A percentile compares a stretch with the other conserved stretches of the same genome.
Conservation (phyloP, 108 stramenopile species). For the Skeletonema menzelii region DNA sequence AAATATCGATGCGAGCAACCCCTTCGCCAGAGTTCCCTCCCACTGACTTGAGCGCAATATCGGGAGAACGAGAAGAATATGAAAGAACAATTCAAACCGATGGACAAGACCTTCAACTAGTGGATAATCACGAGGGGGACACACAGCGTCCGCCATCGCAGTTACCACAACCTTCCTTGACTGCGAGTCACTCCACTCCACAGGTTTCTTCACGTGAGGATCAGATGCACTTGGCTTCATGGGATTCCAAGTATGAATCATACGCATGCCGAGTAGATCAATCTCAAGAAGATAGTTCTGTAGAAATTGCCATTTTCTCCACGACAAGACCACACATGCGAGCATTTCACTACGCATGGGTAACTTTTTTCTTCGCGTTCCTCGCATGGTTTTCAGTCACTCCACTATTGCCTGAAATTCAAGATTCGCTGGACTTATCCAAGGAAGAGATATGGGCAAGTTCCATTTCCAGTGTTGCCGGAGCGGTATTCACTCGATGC, state of each 20-base stretch:
- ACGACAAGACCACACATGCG: slow-evolving; percentile 82
- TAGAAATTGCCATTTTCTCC: slow-evolving; percentile 50
- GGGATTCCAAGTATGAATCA: slow-evolving; percentile 62
- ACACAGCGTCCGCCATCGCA: not conserved
- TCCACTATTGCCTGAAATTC: slow-evolving; percentile 68
- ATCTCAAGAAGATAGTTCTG: slow-evolving; percentile 53
- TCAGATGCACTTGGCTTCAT: slow-evolving; percentile 46
- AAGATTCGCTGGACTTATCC: slow-evolving; percentile 47
- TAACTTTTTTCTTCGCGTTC: slow-evolving; percentile 68
- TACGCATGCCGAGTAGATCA: slow-evolving; percentile 60
- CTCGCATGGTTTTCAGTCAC: slow-evolving; percentile 69
- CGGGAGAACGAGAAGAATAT: not conserved
- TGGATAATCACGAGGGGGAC: not conserved
- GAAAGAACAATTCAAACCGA: not conserved
- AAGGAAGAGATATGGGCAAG: slow-evolving; percentile 64
- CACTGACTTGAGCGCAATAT: not conserved
- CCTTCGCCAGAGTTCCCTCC: not conserved
- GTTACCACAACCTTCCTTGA: not conserved
- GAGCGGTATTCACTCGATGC: slow-evolving; percentile 60
- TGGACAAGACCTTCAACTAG: not conserved
- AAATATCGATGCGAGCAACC: slow-evolving; percentile 3
- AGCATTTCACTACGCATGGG: slow-evolving; percentile 84
- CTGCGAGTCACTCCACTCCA: not conserved
- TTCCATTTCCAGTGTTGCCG: slow-evolving; percentile 59
- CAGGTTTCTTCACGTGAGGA: slow-evolving; percentile 11